Conservation (phyloP, 345 rosid genomes). For the Moricandia moricandioides region DNA sequence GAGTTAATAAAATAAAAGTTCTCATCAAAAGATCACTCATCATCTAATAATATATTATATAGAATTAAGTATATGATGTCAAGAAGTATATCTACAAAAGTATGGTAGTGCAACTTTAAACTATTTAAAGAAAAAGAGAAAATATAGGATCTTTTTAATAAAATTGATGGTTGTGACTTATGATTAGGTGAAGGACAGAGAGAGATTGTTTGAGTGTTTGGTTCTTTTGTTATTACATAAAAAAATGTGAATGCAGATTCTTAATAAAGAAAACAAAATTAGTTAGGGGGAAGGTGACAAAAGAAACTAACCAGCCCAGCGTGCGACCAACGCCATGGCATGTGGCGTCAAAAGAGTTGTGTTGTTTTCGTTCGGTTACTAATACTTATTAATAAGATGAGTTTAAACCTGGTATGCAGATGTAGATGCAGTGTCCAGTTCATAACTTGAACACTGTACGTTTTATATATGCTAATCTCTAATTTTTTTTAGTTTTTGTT, state of each 20-base stretch:
- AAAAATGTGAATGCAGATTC: slow-evolving; percentile 19
- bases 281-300: slow-evolving; percentile 44
- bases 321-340: slow-evolving; percentile 93
- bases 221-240: neutral
- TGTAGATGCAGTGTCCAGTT: too few relatives aligned
- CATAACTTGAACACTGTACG: neutral
- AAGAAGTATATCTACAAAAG: neutral
- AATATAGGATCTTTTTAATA: neutral
- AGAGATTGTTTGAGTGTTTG: neutral
- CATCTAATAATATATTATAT: slow-evolving; percentile 17
- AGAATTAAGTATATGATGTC: neutral
- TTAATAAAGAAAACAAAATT: slow-evolving; percentile 22
- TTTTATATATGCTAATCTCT: too few relatives aligned
- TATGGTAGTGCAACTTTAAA: slow-evolving; percentile 1
- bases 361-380: slow-evolving; percentile 45
- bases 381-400: neutral
- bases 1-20: neutral
- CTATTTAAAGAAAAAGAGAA: neutral
- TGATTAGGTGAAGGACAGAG: slow-evolving; percentile 23
- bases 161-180: slow-evolving; percentile 18
- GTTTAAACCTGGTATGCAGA: neutral
- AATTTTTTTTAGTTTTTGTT: too few relatives aligned
- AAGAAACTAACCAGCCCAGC: slow-evolving; percentile 58
- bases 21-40: slow-evolving; percentile 13
- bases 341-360: slow-evolving; percentile 74